phyloP scores from a whole-genome alignment of 1,284 basidiomycete genomes.

The Trametes sp. region DNA sequence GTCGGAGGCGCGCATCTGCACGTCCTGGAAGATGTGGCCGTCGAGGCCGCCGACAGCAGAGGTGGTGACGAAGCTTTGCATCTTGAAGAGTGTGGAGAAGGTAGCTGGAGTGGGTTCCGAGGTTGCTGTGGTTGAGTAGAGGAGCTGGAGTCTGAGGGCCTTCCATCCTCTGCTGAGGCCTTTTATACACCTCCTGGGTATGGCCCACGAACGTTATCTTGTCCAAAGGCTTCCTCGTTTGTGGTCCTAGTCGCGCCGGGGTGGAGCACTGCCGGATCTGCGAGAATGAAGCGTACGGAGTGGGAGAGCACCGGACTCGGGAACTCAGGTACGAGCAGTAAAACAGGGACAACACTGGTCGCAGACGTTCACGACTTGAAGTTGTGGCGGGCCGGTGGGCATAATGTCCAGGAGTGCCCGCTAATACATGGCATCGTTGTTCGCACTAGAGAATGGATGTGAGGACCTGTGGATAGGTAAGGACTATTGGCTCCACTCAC shows the following conservation, averaged over 20 bases:
- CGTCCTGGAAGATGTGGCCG: constrained; percentile 17
- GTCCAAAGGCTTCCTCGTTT: not conserved
- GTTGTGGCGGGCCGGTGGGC: not conserved
- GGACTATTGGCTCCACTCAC: too few species aligned
- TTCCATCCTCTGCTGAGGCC: not conserved
- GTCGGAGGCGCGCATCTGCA: constrained; percentile 3
- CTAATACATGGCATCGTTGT: not conserved
- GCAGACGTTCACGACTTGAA: not conserved
- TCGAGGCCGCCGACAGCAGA: constrained; percentile 24
- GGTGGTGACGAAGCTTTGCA: constrained; percentile 18
- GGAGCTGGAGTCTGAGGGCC: not conserved
- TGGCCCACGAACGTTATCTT: not conserved
- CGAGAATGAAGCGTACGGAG: not conserved
- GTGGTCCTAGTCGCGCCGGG: not conserved
- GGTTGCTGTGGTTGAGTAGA: not conserved
- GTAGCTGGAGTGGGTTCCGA: not conserved
- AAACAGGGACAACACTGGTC: not conserved
- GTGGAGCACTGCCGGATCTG: not conserved
- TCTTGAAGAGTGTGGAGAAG: not conserved
- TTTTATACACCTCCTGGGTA: not conserved
- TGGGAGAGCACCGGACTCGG: not conserved
- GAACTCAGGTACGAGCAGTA: not conserved
- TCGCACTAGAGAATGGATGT: not conserved
- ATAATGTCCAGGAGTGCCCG: not conserved
- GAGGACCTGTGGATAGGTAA: too few species aligned